phyloP scores from a whole-genome alignment of 2,329 filamentous ascomycete species.

The Hansfordia pulvinata region DNA sequence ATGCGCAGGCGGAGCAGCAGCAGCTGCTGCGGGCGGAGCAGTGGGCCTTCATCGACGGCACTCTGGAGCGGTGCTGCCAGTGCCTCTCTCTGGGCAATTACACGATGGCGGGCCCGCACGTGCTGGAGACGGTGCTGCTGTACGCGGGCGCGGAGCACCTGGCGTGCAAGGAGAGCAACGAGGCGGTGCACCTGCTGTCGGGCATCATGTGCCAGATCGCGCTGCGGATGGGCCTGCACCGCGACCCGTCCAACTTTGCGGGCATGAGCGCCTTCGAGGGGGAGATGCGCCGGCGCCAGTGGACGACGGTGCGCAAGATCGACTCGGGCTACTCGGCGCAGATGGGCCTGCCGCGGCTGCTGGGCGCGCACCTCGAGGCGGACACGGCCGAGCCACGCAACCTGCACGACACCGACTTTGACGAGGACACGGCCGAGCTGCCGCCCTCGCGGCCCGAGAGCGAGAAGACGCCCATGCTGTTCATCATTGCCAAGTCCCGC shows the following conservation, averaged over 20 bases:
- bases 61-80: too few relatives aligned
- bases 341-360: constrained; percentile 27
- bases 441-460: constrained; percentile 20
- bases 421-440: constrained; percentile 18
- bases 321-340: constrained; percentile 26
- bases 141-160: too few relatives aligned
- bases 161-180: too few relatives aligned
- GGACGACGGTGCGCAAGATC: constrained; percentile 24
- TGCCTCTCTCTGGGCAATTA: too few relatives aligned
- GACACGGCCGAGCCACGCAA: constrained; percentile 28
- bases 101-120: too few relatives aligned
- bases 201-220: constrained; percentile 10
- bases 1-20: constrained; percentile 2
- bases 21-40: constrained; percentile 20
- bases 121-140: too few relatives aligned
- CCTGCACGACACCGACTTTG: constrained; percentile 27
- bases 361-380: constrained; percentile 20
- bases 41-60: too few relatives aligned
- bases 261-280: constrained; percentile 25
- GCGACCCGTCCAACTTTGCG: constrained; percentile 25
- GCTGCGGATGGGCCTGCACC: constrained; percentile 27
- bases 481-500: constrained; percentile 10
- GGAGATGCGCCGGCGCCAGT: constrained; percentile 29
- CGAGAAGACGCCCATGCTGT: constrained; percentile 13
- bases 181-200: constrained; percentile 7